Conservation (phyloP, 139 green algal genomes). For the Trebouxia sp. region DNA sequence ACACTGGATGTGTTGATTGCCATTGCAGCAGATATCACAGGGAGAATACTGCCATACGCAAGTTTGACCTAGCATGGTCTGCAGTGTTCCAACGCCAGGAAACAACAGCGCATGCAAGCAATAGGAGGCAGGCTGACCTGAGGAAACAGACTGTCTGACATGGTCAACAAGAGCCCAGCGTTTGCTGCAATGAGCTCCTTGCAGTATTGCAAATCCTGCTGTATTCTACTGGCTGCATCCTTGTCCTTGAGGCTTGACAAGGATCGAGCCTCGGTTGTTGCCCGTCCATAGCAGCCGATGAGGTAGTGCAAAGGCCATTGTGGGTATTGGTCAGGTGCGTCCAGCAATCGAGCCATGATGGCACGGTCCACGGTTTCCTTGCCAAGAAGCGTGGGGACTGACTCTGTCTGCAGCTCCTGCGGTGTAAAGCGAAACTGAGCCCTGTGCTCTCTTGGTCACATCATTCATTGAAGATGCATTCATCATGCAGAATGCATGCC, state of each 20-base stretch:
- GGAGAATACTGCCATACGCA: too few relatives aligned
- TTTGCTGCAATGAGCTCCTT: conserved; percentile 87
- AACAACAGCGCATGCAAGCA: too few relatives aligned
- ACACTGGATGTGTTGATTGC: too few relatives aligned
- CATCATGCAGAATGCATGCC: background rate
- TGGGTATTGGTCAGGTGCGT: conserved; percentile 54
- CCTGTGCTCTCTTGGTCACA: background rate
- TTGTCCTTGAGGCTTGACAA: conserved; percentile 31
- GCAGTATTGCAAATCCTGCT: conserved; percentile 41
- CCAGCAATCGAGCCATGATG: conserved; percentile 78
- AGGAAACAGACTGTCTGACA: conserved; percentile 73
- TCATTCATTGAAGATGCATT: background rate
- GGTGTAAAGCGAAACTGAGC: background rate
- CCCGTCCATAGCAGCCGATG: conserved; percentile 60
- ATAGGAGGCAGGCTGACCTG: conserved; percentile 41
- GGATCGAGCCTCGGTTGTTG: conserved; percentile 18
- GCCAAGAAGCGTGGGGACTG: conserved; percentile 32
- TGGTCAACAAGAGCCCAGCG: conserved; percentile 68
- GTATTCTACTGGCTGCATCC: conserved; percentile 26
- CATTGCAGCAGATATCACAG: too few relatives aligned
- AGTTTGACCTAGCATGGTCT: too few relatives aligned
- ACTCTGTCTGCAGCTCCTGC: conserved; percentile 51
- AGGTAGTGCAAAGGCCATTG: conserved; percentile 81
- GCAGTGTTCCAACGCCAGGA: too few relatives aligned
- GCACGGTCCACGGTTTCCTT: conserved; percentile 66